These are phyloP conservation scores for Moricandia arvensis DNA, from an alignment of 345 rosid genomes.

Conservation along the genomic window DNA sequence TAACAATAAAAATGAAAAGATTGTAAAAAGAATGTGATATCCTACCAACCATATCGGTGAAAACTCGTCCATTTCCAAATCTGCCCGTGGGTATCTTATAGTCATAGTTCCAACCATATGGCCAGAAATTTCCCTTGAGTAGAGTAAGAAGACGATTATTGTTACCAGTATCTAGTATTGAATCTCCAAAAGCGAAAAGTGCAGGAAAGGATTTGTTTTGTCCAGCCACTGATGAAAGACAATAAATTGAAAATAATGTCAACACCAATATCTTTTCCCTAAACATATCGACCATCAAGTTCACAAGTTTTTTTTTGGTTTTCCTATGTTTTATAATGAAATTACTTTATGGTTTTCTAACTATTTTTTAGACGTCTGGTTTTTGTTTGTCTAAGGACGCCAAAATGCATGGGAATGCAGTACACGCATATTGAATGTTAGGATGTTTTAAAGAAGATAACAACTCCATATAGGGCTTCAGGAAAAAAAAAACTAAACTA, in stretches of 20 bases:
- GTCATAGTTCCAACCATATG: constrained; percentile 54
- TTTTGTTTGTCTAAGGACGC: constrained; percentile 31
- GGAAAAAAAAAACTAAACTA: background rate
- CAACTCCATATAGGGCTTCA: background rate
- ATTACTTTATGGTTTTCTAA: background rate
- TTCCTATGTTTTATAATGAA: constrained; percentile 6
- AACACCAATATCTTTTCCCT: constrained; percentile 12
- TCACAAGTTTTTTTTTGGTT: background rate
- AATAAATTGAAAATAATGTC: constrained; percentile 14
- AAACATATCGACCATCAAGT: constrained; percentile 11
- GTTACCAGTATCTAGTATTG: constrained; percentile 69
- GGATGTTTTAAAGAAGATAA: background rate
- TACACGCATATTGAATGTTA: background rate
- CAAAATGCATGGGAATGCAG: constrained; percentile 20
- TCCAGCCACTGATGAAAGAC: constrained; percentile 11
- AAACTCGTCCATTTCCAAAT: constrained; percentile 59
- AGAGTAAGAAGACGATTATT: constrained; percentile 49
- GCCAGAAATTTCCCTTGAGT: constrained; percentile 49
- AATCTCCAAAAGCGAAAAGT: constrained; percentile 58
- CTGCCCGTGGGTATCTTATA: constrained; percentile 54
- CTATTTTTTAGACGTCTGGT: constrained; percentile 28
- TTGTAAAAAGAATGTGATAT: background rate
- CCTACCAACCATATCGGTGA: constrained; percentile 53
- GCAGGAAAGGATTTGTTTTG: constrained; percentile 40
- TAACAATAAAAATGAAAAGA: background rate